Evolutionary conservation across 495 filamentous ascomycete genomes (phyloP).

Genomic region (Xylaria sp.): DNA sequence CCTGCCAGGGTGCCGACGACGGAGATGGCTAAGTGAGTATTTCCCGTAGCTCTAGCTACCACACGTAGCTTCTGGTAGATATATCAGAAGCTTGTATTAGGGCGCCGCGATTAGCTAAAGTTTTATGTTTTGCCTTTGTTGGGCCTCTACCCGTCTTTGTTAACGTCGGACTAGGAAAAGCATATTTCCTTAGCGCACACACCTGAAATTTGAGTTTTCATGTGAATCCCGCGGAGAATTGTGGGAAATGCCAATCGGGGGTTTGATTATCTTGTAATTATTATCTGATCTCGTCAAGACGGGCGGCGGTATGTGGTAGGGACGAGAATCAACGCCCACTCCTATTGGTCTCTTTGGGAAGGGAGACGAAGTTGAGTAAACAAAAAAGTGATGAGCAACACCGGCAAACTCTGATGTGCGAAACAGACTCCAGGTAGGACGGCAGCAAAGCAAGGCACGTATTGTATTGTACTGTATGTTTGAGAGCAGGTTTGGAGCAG

Average conservation of each 20-base stretch:
- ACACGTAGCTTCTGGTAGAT: background rate
- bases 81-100: background rate
- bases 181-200: conserved; percentile 5
- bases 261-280: background rate
- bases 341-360: background rate
- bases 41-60: background rate
- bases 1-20: background rate
- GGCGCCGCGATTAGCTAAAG: background rate
- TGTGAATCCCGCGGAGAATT: background rate
- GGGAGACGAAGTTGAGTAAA: background rate
- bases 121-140: conserved; percentile 13
- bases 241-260: background rate
- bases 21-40: background rate
- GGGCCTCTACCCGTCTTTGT: conserved; percentile 9
- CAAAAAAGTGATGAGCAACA: background rate
- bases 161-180: conserved; percentile 18
- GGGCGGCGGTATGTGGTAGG: background rate
- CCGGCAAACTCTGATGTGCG: background rate
- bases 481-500: conserved; percentile 3
- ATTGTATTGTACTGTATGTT: conserved; percentile 1
- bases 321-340: background rate
- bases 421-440: background rate
- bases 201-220: conserved; percentile 5
- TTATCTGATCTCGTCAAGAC: background rate
- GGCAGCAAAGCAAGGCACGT: conserved; percentile 7